phyloP scores from a whole-genome alignment of 1,284 basidiomycete species.

The Ceratobasidium sp. region DNA sequence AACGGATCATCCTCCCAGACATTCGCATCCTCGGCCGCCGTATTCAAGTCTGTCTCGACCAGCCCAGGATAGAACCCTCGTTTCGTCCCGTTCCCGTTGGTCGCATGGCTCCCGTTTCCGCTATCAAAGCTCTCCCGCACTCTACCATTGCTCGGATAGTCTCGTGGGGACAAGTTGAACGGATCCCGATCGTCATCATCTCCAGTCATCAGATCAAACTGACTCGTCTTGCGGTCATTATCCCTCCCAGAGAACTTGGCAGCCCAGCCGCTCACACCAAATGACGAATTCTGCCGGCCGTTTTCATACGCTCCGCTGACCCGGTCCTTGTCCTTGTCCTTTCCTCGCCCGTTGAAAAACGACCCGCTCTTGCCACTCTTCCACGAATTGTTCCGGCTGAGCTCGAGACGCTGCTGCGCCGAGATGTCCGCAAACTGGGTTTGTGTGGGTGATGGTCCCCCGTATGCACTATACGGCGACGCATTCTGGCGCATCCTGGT shows the following conservation, averaged over 20 bases:
- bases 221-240: constrained; percentile 5
- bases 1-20: constrained; percentile 43
- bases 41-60: constrained; percentile 31
- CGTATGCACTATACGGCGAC: constrained; percentile 34
- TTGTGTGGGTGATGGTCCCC: constrained; percentile 30
- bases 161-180: constrained; percentile 10
- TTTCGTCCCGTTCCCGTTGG: constrained; percentile 6
- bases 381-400: constrained; percentile 25
- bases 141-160: neutral
- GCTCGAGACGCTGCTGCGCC: constrained; percentile 31
- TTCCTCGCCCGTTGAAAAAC: constrained; percentile 11
- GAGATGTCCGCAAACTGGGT: constrained; percentile 44
- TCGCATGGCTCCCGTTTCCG: constrained; percentile 12
- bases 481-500: constrained; percentile 43
- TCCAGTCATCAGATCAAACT: constrained; percentile 41
- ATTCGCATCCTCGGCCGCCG: constrained; percentile 15
- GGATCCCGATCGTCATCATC: constrained; percentile 37
- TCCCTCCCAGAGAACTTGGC: constrained; percentile 23
- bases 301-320: constrained; percentile 15
- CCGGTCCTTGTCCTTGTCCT: constrained; percentile 30
- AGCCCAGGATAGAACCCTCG: constrained; percentile 40
- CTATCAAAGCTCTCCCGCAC: constrained; percentile 23
- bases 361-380: constrained; percentile 25
- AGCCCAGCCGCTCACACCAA: constrained; percentile 30
- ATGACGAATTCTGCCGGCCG: constrained; percentile 34